A percentile compares a stretch with the other conserved stretches of the same genome.
Conservation (phyloP, 257 asterid genomes). For the Mentha longifolia region DNA sequence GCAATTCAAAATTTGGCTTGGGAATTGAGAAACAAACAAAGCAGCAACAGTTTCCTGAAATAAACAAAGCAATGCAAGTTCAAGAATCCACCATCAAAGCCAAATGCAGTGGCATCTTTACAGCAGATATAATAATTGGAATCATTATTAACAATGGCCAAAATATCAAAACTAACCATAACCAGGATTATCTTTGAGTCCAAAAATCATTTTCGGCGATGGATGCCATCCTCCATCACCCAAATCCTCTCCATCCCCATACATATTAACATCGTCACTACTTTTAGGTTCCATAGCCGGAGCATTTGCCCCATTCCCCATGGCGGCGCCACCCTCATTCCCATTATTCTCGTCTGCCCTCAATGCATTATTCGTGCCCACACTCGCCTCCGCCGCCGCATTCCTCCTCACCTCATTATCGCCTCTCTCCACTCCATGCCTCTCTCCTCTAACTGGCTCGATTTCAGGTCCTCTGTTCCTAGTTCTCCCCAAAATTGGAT, state of each 20-base stretch:
- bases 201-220: slow-evolving; percentile 61
- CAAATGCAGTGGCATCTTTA: slow-evolving; percentile 1
- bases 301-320: slow-evolving; percentile 38
- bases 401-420: slow-evolving; percentile 44
- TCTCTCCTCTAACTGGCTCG: slow-evolving; percentile 50
- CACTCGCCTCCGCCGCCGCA: slow-evolving; percentile 41
- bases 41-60: not conserved
- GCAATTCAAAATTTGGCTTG: not conserved
- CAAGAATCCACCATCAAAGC: slow-evolving; percentile 22
- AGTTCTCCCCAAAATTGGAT: slow-evolving; percentile 83
- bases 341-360: slow-evolving; percentile 50
- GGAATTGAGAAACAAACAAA: slow-evolving; percentile 3
- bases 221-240: slow-evolving; percentile 62
- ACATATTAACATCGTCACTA: slow-evolving; percentile 45
- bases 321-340: slow-evolving; percentile 35
- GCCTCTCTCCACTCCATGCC: slow-evolving; percentile 44
- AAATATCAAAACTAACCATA: slow-evolving; percentile 60
- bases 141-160: not conserved
- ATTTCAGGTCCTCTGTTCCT: slow-evolving; percentile 67
- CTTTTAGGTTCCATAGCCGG: slow-evolving; percentile 52
- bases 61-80: slow-evolving; percentile 18
- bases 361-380: slow-evolving; percentile 39
- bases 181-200: slow-evolving; percentile 85
- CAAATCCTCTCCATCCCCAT: slow-evolving; percentile 57
- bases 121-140: not conserved